phyloP scores from a whole-genome alignment of 78 protist species.

The Dictyostelium citrinum region DNA sequence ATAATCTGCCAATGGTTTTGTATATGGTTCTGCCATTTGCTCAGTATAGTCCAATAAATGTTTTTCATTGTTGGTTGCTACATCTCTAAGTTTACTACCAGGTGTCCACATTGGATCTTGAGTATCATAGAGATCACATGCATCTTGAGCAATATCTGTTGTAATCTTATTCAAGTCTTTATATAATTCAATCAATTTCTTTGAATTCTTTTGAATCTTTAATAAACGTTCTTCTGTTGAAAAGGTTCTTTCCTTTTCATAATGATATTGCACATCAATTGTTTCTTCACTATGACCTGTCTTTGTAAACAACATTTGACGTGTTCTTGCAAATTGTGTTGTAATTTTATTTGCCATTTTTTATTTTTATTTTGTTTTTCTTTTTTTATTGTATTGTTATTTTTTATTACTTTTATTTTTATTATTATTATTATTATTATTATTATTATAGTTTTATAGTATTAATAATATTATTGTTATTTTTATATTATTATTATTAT shows the following conservation, averaged over 20 bases:
- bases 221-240: conserved; percentile 30
- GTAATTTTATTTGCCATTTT: neutral
- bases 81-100: conserved; percentile 29
- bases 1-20: conserved; percentile 19
- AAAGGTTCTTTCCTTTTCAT: conserved; percentile 49
- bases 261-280: conserved; percentile 58
- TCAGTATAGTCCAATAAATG: neutral
- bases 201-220: conserved; percentile 21
- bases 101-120: conserved; percentile 37
- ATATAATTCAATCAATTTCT: conserved; percentile 23
- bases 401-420: neutral
- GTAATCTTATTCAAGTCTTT: conserved; percentile 39
- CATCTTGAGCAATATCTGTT: conserved; percentile 29
- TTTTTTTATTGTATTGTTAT: neutral
- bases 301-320: conserved; percentile 45
- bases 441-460: too few relatives aligned
- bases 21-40: neutral
- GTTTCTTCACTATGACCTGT: conserved; percentile 73
- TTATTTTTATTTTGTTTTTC: neutral
- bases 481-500: too few relatives aligned
- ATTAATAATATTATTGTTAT: too few relatives aligned
- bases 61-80: neutral
- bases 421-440: too few relatives aligned
- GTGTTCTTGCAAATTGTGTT: conserved; percentile 67
- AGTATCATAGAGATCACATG: conserved; percentile 67